Conservation (phyloP, 352 stramenopile species). For the Phytophthora meadii region DNA sequence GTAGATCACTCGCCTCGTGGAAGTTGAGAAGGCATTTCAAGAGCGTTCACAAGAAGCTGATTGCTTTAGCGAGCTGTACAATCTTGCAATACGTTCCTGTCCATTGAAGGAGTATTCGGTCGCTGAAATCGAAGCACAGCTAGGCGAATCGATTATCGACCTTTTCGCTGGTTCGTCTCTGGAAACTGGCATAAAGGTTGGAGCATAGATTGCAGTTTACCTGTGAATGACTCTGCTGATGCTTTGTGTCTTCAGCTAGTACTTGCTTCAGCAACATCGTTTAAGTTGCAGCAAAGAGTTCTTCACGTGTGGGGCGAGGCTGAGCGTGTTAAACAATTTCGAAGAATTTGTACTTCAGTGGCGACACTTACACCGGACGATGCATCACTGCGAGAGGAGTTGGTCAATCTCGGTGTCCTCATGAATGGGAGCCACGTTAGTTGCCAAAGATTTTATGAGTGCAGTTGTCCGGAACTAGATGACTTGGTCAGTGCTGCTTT, state of each 20-base stretch:
- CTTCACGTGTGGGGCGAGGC: conserved; percentile 78
- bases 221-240: neutral
- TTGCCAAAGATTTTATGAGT: conserved; percentile 77
- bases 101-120: conserved; percentile 36
- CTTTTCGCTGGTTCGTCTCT: conserved; percentile 48
- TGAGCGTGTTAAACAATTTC: conserved; percentile 65
- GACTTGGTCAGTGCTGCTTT: conserved; percentile 56
- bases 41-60: conserved; percentile 1
- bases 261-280: conserved; percentile 33
- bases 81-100: conserved; percentile 25
- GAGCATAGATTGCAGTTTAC: neutral
- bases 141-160: conserved; percentile 23
- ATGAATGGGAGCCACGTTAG: conserved; percentile 77
- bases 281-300: conserved; percentile 66
- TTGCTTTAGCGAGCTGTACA: conserved; percentile 40
- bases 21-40: conserved; percentile 46
- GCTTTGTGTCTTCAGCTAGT: conserved; percentile 35
- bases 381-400: conserved; percentile 5
- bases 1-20: conserved; percentile 53
- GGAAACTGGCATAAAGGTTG: conserved; percentile 42
- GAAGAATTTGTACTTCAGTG: conserved; percentile 28
- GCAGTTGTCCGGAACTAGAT: conserved; percentile 78
- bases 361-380: conserved; percentile 1
- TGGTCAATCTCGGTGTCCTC: conserved; percentile 56
- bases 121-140: conserved; percentile 36